Conservation (phyloP, 805 yeast genomes). For the Tetrapisispora namnaoensis region DNA sequence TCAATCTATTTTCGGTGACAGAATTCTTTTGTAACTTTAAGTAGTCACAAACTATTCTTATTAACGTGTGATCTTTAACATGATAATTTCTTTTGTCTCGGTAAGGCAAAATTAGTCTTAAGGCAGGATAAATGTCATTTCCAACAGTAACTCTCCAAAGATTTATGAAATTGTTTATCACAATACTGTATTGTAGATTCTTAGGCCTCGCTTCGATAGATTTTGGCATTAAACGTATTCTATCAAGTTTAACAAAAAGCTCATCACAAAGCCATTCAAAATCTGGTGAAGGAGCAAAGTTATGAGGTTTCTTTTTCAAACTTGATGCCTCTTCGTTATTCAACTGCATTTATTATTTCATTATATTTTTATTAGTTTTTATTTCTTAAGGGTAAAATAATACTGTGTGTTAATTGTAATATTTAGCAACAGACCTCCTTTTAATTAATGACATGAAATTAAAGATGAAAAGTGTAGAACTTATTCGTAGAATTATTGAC, state of each 20-base stretch:
- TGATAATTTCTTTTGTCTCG: slow-evolving; percentile 53
- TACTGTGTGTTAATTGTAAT: no score
- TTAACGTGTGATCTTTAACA: slow-evolving; percentile 55
- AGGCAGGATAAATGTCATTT: slow-evolving; percentile 55
- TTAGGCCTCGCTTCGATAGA: slow-evolving; percentile 10
- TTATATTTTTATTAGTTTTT: neutral
- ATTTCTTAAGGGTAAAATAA: no score
- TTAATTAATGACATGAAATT: no score
- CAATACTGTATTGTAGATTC: slow-evolving; percentile 16
- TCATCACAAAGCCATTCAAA: slow-evolving; percentile 31
- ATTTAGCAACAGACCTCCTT: no score
- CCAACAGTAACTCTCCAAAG: slow-evolving; percentile 50
- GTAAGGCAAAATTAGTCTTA: slow-evolving; percentile 52
- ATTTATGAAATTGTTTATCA: slow-evolving; percentile 34
- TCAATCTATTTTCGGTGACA: slow-evolving; percentile 43
- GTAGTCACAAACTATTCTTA: slow-evolving; percentile 39
- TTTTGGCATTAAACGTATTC: slow-evolving; percentile 10
- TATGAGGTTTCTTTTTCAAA: slow-evolving; percentile 8
- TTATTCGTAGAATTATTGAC: no score
- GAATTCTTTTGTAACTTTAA: slow-evolving; percentile 52
- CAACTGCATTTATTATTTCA: neutral
- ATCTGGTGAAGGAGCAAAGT: slow-evolving; percentile 30
- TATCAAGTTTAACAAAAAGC: slow-evolving; percentile 24
- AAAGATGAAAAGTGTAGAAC: no score
- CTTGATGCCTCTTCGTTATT: neutral